Percentiles rank a stretch among this genome's conserved stretches.
These are phyloP conservation scores for Entoloma clypeatum DNA, from an alignment of 1,284 basidiomycete species.

Conservation along the genomic window DNA sequence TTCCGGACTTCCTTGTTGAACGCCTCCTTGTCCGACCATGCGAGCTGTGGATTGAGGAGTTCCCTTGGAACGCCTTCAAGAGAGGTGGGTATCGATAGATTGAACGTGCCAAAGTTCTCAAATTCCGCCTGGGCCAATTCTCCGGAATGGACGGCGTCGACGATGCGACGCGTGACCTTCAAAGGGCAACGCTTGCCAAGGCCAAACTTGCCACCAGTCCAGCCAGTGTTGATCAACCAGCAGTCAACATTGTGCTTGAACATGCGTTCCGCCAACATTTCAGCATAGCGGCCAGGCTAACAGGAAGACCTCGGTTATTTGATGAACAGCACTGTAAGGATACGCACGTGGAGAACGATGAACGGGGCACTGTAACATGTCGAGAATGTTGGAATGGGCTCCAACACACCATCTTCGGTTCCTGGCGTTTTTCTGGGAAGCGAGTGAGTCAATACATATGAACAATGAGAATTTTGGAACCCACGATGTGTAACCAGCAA, in stretches of 20 bases:
- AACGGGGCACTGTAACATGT: conserved; percentile 99
- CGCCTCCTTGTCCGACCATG: conserved; percentile 84
- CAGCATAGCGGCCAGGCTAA: conserved; percentile 90
- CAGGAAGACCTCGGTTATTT: conserved; percentile 20
- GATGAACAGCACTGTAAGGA: neutral
- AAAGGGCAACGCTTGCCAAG: conserved; percentile 90
- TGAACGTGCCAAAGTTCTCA: conserved; percentile 81
- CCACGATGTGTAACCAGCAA: conserved; percentile 93
- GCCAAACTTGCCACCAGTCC: conserved; percentile 95
- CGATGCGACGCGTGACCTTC: conserved; percentile 93
- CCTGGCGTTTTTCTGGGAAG: conserved; percentile 81
- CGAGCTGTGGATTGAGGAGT: conserved; percentile 80
- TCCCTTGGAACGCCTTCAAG: conserved; percentile 86
- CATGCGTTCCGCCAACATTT: conserved; percentile 98
- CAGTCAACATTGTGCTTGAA: conserved; percentile 87
- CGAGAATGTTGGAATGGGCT: conserved; percentile 98
- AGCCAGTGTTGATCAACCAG: conserved; percentile 99
- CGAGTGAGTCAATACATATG: conserved; percentile 9
- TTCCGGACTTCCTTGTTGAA: conserved; percentile 84
- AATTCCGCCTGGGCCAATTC: conserved; percentile 84
- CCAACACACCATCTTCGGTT: conserved; percentile 96
- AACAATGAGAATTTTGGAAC: conserved; percentile 23
- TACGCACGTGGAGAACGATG: conserved; percentile 87
- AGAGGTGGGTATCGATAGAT: conserved; percentile 75
- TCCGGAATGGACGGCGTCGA: conserved; percentile 96